Evolutionary conservation across 2,329 filamentous ascomycete genomes (phyloP).

Genomic region (Alternaria sp.): DNA sequence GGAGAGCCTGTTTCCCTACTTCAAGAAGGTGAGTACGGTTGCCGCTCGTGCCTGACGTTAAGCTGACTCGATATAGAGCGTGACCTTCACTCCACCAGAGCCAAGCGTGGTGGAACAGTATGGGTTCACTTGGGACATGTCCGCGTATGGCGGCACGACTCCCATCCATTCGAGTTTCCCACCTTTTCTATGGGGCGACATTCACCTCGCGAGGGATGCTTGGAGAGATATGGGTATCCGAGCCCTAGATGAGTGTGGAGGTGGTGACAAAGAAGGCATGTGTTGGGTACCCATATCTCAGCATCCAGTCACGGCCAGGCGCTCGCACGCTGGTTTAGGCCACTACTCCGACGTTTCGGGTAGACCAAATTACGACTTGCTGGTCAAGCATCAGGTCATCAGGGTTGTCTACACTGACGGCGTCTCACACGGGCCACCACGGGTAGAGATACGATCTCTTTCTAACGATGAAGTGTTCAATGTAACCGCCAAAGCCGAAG

Average conservation of each 20-base stretch:
- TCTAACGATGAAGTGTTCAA: neutral
- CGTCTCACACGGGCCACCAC: neutral
- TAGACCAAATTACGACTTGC: slow-evolving; percentile 16
- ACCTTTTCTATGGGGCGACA: slow-evolving; percentile 10
- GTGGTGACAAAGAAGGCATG: slow-evolving; percentile 7
- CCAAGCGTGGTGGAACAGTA: neutral
- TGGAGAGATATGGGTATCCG: slow-evolving; percentile 9
- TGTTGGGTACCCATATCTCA: slow-evolving; percentile 12
- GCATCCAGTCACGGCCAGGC: slow-evolving; percentile 5
- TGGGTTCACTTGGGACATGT: slow-evolving; percentile 12
- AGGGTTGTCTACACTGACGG: slow-evolving; percentile 5
- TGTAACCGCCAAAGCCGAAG: neutral
- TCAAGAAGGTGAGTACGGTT: slow-evolving; percentile 9
- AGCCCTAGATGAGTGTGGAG: slow-evolving; percentile 1
- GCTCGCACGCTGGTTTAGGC: slow-evolving; percentile 15
- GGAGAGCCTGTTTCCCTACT: slow-evolving; percentile 21
- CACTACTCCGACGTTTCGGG: slow-evolving; percentile 10
- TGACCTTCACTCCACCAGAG: slow-evolving; percentile 12
- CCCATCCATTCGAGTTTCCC: slow-evolving; percentile 10
- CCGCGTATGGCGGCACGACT: slow-evolving; percentile 6
- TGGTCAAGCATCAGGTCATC: slow-evolving; percentile 6
- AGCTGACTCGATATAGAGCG: neutral
- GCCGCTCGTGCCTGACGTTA: neutral
- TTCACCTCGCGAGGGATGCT: slow-evolving; percentile 1
- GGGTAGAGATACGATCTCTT: slow-evolving; percentile 39